Evolutionary conservation across 768 basidiomycete species (phyloP).

Genomic region (Chiua virens): DNA sequence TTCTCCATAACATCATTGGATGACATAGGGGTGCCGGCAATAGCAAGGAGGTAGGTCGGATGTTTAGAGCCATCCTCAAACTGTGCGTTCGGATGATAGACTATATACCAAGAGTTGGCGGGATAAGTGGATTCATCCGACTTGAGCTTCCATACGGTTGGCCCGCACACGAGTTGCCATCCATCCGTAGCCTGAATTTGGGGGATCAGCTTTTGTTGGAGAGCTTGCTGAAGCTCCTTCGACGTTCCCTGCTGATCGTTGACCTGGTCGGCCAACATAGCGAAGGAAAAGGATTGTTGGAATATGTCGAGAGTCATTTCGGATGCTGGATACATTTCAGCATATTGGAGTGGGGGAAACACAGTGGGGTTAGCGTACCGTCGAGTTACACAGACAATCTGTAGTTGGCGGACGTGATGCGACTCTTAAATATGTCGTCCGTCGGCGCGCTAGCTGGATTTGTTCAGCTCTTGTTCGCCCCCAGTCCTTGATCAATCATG

Average conservation of each 20-base stretch:
- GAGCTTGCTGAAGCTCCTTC: not conserved
- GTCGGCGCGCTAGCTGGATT: not conserved
- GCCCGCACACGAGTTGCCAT: conserved; percentile 17
- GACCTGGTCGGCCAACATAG: conserved; percentile 41
- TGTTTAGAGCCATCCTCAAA: conserved; percentile 12
- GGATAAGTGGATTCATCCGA: conserved; percentile 9
- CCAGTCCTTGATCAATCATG: too few species aligned
- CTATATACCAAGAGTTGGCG: conserved; percentile 17
- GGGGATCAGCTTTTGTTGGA: not conserved
- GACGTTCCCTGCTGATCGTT: conserved; percentile 59
- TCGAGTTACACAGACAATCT: not conserved
- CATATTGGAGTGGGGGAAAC: too few species aligned
- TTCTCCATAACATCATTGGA: not conserved
- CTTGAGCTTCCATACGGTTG: conserved; percentile 12
- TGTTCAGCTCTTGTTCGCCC: too few species aligned
- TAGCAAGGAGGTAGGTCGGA: conserved; percentile 11
- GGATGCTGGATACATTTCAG: not conserved
- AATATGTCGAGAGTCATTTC: not conserved
- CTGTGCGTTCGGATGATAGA: conserved; percentile 2
- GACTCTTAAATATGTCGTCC: not conserved
- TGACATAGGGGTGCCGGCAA: conserved; percentile 5
- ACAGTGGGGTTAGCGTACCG: not conserved
- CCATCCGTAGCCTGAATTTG: not conserved
- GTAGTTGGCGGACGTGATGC: not conserved
- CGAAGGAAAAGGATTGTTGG: not conserved